phyloP scores from a whole-genome alignment of 2,329 filamentous ascomycete genomes.

The Penicillium sp. region DNA sequence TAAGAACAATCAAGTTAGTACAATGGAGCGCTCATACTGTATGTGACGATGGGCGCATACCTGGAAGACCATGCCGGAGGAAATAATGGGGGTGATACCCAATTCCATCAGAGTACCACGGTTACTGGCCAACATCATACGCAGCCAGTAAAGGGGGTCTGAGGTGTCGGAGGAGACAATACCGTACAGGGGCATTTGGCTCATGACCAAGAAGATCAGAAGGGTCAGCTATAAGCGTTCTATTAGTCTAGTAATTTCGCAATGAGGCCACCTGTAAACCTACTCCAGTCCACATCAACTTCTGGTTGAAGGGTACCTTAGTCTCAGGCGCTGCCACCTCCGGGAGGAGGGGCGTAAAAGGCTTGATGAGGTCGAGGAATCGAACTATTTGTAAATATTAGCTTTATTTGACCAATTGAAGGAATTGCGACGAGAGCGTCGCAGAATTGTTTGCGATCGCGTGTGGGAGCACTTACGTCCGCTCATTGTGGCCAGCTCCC shows the following conservation, averaged over 20 bases:
- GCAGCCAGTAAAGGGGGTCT: constrained; percentile 98
- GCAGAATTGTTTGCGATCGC: constrained; percentile 32
- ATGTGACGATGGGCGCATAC: constrained; percentile 36
- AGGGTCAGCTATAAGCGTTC: constrained; percentile 69
- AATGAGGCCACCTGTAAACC: constrained; percentile 31
- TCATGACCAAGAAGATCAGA: constrained; percentile 99
- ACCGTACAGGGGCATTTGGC: constrained; percentile 98
- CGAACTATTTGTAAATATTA: constrained; percentile 68
- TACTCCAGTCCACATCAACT: constrained; percentile 89
- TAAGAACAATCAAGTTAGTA: constrained; percentile 22
- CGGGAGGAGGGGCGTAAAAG: constrained; percentile 98
- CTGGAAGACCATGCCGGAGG: constrained; percentile 99
- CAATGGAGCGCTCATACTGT: not conserved
- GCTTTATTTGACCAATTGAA: constrained; percentile 34
- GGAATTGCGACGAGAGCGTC: constrained; percentile 22
- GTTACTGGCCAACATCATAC: constrained; percentile 99
- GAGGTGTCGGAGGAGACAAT: constrained; percentile 99
- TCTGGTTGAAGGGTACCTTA: constrained; percentile 98
- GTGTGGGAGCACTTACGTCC: constrained; percentile 57
- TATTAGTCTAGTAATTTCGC: constrained; percentile 24
- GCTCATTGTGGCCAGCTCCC: constrained; percentile 59
- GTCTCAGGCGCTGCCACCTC: constrained; percentile 99
- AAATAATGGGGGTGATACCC: constrained; percentile 98
- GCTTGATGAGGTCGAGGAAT: constrained; percentile 99
- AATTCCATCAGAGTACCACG: constrained; percentile 94